Percentiles rank a stretch among this genome's conserved stretches.
phyloP scores from a whole-genome alignment of 1,284 basidiomycete genomes.

The Somion occarium region DNA sequence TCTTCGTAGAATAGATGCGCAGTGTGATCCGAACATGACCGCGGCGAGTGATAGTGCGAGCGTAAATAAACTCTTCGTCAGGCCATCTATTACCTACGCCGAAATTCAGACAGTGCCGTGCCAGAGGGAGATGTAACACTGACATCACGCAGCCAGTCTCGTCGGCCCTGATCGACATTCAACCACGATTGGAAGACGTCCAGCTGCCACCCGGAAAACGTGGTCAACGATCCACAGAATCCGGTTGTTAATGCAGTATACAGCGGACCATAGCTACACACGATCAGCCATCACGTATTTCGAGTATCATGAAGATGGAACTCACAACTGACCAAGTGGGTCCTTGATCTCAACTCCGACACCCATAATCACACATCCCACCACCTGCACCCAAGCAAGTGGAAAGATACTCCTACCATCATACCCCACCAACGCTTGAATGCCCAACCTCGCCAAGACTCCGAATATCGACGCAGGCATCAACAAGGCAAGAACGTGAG shows the following conservation, averaged over 20 bases:
- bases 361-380: conserved; percentile 94
- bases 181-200: conserved; percentile 87
- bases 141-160: conserved; percentile 78
- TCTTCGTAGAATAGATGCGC: conserved; percentile 40
- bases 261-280: conserved; percentile 74
- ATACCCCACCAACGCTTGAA: conserved; percentile 69
- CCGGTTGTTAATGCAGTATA: conserved; percentile 91
- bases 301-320: conserved; percentile 14
- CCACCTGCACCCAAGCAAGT: conserved; percentile 82
- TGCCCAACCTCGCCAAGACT: conserved; percentile 71
- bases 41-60: conserved; percentile 66
- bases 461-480: conserved; percentile 78
- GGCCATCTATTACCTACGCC: conserved; percentile 83
- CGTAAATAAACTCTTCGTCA: conserved; percentile 81
- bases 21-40: conserved; percentile 54
- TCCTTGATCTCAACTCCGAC: conserved; percentile 65
- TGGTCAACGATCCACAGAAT: conserved; percentile 94
- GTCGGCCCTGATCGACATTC: conserved; percentile 54
- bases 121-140: conserved; percentile 24
- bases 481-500: conserved; percentile 65
- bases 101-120: conserved; percentile 10
- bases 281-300: neutral
- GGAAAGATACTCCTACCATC: conserved; percentile 77
- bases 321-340: conserved; percentile 72
- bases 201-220: conserved; percentile 94